Evolutionary conservation across 1,284 basidiomycete genomes (phyloP), one percentile per base, ranked within the genome.

Genomic region (Ustilago hordei): DNA sequence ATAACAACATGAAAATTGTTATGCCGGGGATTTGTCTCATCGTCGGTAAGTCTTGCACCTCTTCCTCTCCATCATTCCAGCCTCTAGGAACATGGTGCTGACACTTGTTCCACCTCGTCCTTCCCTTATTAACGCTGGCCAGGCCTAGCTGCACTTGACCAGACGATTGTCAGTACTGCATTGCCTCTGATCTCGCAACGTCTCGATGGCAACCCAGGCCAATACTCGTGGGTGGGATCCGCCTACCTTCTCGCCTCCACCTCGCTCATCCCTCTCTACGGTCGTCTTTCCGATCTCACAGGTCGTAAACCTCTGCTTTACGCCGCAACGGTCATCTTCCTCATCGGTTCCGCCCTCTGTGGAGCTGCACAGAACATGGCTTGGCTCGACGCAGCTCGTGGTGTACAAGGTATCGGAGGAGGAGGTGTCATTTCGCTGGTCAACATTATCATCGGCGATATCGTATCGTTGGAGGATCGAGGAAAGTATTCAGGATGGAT

Each of bases 401-500:
- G 92, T 1, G 87, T 95, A 0, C 93, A 95, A 84, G 93, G 93
- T 12, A 90, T 94, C 34, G 93, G 93, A 34, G 93, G 93, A 4
- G 92, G 93, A 11, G 92, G 92, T 2, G 88, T 90, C 60, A 74
- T 87, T 17, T 79, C 87, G 0, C 86, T 91, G 39, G 88, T 89
- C 4, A 87, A 93, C 59, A 94, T 95, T 79, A 91, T 90, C 0
- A 90, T 94, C 13, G 90, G 91, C 41, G 93, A 95, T 82, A 93
- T 95, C 35, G 91, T 93, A 1, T 89, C 92, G 1, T 86, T 94
- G 35, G 88, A 91, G 9, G 86, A 89, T 52, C 84, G 88, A 43
- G 89, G 89, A 13, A 83, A 79, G 55, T 87, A 85, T 67, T 84
- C 84, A 48, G 87, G 84, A n/a, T 63, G 87, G 23, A 73, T 87